These are phyloP conservation scores for Auxenochlorella protothecoides DNA, from an alignment of 139 green algal species.

Conservation along the genomic window DNA sequence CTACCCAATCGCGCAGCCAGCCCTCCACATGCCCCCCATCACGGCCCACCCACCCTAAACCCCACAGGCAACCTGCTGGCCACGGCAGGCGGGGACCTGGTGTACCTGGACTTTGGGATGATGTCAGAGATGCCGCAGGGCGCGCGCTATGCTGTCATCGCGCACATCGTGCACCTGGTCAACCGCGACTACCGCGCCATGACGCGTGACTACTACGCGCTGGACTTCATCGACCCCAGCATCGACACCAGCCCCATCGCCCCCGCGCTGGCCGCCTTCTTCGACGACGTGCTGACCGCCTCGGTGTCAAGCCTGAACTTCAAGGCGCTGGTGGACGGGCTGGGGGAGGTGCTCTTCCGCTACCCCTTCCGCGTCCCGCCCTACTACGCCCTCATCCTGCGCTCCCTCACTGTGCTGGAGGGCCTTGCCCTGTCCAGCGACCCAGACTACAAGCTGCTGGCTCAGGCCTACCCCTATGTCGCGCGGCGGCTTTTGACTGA, in stretches of 20 bases:
- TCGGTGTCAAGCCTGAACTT: constrained; percentile 73
- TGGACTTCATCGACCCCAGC: constrained; percentile 74
- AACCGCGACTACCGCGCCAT: constrained; percentile 58
- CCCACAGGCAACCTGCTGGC: constrained; percentile 84
- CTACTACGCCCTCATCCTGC: constrained; percentile 95
- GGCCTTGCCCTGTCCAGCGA: constrained; percentile 59
- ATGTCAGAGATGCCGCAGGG: constrained; percentile 76
- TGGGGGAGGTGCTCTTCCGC: constrained; percentile 88
- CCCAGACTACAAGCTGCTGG: constrained; percentile 83
- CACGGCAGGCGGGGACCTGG: constrained; percentile 66
- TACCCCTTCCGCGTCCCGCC: constrained; percentile 75
- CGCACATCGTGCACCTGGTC: constrained; percentile 93
- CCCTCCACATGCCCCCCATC: too few species aligned
- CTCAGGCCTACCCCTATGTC: constrained; percentile 92
- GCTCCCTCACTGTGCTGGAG: constrained; percentile 91
- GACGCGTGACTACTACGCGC: constrained; percentile 73
- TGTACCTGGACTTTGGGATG: constrained; percentile 91
- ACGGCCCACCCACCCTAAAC: too few species aligned
- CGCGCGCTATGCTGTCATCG: constrained; percentile 76
- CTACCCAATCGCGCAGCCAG: background rate
- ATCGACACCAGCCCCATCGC: constrained; percentile 94
- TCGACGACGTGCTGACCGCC: constrained; percentile 79
- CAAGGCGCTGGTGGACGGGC: constrained; percentile 86
- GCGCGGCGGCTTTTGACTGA: constrained; percentile 54
- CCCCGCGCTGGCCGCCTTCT: constrained; percentile 84